A percentile compares a stretch with the other conserved stretches of the same genome.
phyloP scores from a whole-genome alignment of 305 asterid species.

The Coffea humblotiana region DNA sequence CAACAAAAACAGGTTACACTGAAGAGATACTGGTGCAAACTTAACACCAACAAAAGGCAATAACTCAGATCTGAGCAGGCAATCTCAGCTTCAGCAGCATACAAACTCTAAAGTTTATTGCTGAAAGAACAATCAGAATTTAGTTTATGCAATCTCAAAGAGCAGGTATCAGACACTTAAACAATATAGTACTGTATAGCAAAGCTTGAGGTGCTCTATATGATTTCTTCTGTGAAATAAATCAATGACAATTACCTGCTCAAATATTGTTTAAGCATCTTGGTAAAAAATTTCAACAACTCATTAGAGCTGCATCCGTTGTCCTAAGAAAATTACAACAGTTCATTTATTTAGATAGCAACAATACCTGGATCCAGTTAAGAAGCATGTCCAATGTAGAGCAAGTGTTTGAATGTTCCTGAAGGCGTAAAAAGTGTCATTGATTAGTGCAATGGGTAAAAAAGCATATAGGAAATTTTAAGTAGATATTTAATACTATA shows the following conservation, averaged over 20 bases:
- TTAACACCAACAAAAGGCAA: not conserved
- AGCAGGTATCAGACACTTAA: not conserved
- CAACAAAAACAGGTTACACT: not conserved
- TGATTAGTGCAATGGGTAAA: constrained; percentile 3
- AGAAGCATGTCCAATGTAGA: constrained; percentile 74
- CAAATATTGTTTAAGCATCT: not conserved
- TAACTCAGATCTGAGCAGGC: not conserved
- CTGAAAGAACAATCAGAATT: not conserved
- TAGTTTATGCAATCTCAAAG: not conserved
- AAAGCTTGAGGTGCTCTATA: not conserved
- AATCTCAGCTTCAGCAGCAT: not conserved
- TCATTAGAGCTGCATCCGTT: not conserved
- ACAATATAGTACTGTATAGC: not conserved
- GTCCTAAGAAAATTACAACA: not conserved
- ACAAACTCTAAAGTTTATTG: not conserved
- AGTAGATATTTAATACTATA: too few species aligned
- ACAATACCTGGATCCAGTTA: constrained; percentile 83
- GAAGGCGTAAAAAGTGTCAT: constrained; percentile 17
- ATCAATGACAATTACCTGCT: not conserved
- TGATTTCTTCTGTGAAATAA: not conserved
- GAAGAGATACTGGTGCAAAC: not conserved
- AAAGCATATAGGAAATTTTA: not conserved
- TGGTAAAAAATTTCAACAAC: not conserved
- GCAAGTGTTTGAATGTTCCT: constrained; percentile 57
- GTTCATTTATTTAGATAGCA: not conserved